phyloP scores from a whole-genome alignment of 2,329 filamentous ascomycete genomes.

The Fusarium zealandicum region DNA sequence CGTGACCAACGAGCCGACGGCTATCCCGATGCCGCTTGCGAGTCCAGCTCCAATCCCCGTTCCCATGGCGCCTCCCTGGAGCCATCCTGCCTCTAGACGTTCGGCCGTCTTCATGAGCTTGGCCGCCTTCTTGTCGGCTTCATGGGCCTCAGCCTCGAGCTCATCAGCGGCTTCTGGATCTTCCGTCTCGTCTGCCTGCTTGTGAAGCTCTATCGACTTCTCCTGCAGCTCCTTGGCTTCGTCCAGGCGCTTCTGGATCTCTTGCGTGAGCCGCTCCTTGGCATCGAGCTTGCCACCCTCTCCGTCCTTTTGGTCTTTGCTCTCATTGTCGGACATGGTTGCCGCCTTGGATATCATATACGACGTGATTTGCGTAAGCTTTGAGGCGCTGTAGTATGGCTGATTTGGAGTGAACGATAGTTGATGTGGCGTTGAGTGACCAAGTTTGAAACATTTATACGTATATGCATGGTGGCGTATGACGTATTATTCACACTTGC shows the following conservation, averaged over 20 bases:
- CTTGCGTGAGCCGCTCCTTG: conserved; percentile 24
- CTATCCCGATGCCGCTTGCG: conserved; percentile 28
- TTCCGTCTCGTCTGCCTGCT: conserved; percentile 22
- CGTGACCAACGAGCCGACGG: conserved; percentile 28
- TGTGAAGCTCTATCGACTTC: conserved; percentile 27
- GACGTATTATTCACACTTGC: conserved; percentile 11
- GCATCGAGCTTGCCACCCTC: conserved; percentile 4
- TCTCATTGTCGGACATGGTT: conserved; percentile 17
- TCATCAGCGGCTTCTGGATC: conserved; percentile 23
- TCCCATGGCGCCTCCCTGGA: conserved; percentile 35
- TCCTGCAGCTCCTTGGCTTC: conserved; percentile 25
- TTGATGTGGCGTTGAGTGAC: conserved; percentile 6
- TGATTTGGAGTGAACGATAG: conserved; percentile 7
- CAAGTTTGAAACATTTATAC: conserved; percentile 9
- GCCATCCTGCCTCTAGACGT: conserved; percentile 28
- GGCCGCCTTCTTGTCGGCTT: conserved; percentile 33
- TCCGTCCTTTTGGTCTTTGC: conserved; percentile 2
- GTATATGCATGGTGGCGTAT: conserved; percentile 23
- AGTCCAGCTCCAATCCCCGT: conserved; percentile 34
- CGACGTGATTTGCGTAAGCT: too few species aligned
- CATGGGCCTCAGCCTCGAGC: conserved; percentile 17
- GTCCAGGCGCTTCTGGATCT: conserved; percentile 25
- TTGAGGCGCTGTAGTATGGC: too few species aligned
- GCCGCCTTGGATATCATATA: conserved; percentile 15
- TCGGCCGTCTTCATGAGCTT: conserved; percentile 37